Base-by-base conservation (phyloP, 2,329 filamentous ascomycete species). In the Rutstroemia sp. region DNA sequence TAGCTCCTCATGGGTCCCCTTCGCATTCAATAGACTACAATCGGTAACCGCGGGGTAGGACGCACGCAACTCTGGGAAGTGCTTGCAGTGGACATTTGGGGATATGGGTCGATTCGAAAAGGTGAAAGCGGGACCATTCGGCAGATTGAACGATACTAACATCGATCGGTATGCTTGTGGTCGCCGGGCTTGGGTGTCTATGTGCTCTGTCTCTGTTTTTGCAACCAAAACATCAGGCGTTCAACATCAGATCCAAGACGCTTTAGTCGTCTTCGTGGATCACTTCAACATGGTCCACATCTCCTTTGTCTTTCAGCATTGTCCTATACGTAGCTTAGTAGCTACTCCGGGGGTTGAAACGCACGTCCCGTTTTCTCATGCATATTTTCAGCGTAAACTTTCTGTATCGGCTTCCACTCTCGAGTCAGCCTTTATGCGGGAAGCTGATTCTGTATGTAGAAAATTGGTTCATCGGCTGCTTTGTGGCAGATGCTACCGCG, bases 221-320 rank as follows among this genome's bases (percentile, higher is more conserved):
- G 79, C 84, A 89, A 90, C 85, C 88, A 89, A 88, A 87, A 83
- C 85, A 79, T 75, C 75, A 78, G 85, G 81, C 81, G 82, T 86
- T 88, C 85, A 88, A 89, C 85, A 81, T 76, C 73, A 81, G 82
- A 82, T 82, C 81, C 82, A 85, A 82, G 80, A 78, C 79, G 78
- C 77, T 77, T 76, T 71, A 72, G 72, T 77, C 77, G 74, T 81
- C 75, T 80, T 72, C 67, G 77, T 75, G 77, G 74, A 75, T 77
- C 77, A 83, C 75, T 80, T 87, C 83, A 87, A 87, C 83, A 77
- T 84, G 80, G 78, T 73, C 73, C 74, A 72, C 66, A 67, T 72
- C 71, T 71, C 70, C 67, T 70, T 71, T 51, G 69, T 67, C 62
- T 63, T 59, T 53, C 42, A 21, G 21, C 23, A 51, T 34, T n/a